Conservation (phyloP, 2,329 filamentous ascomycete species). For the Colletotrichum aenigma region DNA sequence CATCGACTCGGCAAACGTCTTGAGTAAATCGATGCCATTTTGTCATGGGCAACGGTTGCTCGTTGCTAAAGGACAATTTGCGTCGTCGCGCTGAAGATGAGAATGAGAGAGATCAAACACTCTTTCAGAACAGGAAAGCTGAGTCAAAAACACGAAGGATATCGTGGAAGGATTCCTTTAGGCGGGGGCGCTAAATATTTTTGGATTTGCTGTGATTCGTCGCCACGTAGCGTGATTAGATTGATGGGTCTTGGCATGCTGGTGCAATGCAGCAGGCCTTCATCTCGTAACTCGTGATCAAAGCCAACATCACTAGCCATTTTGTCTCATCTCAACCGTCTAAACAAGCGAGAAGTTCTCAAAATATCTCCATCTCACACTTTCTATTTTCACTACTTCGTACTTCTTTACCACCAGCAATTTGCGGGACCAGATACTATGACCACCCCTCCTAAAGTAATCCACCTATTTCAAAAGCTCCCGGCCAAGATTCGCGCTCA, state of each 20-base stretch:
- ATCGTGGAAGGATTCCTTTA: not conserved
- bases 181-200: not conserved
- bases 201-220: no score
- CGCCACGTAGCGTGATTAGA: not conserved
- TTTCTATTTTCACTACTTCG: not conserved
- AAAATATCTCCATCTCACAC: not conserved
- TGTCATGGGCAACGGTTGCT: not conserved
- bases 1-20: not conserved
- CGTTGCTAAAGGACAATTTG: fast-evolving
- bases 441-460: not conserved
- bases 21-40: not conserved
- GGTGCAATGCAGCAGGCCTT: no score
- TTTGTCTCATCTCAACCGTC: not conserved
- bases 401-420: no score
- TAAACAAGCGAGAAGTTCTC: not conserved
- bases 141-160: not conserved
- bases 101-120: not conserved
- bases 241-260: not conserved
- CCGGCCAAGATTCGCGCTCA: not conserved
- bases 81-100: not conserved
- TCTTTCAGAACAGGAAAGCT: not conserved
- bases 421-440: no score
- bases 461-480: not conserved
- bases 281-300: not conserved
- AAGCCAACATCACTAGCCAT: not conserved